phyloP scores from a whole-genome alignment of 1,284 basidiomycete species.

The Marasmius sp. region DNA sequence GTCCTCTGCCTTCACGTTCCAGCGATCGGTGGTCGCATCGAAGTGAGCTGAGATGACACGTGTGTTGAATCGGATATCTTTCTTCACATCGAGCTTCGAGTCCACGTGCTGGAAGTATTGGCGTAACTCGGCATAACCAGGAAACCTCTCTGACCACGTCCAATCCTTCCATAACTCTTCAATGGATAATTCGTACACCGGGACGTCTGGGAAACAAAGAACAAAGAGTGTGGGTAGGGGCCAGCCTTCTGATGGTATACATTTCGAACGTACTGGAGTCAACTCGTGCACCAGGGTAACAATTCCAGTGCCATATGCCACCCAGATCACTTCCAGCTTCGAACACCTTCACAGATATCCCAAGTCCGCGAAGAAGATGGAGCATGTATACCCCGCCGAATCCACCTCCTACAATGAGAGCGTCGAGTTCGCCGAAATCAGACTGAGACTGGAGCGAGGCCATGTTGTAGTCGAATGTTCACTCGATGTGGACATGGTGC shows the following conservation, averaged over 20 bases:
- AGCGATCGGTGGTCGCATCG: conserved; percentile 18
- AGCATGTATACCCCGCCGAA: conserved; percentile 23
- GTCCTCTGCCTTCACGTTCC: conserved; percentile 19
- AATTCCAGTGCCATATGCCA: conserved; percentile 28
- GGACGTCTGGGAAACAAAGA: conserved; percentile 4
- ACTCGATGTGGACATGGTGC: no score
- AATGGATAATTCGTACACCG: conserved; percentile 22
- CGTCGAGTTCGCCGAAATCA: conserved; percentile 15
- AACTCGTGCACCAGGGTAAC: conserved; percentile 21
- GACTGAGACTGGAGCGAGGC: no score
- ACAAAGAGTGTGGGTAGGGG: neutral
- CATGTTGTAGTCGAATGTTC: no score
- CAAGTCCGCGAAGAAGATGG: conserved; percentile 20
- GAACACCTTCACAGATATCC: conserved; percentile 22
- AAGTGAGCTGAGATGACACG: conserved; percentile 22
- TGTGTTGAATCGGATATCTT: conserved; percentile 23
- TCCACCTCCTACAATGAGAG: conserved; percentile 23
- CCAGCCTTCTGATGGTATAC: neutral
- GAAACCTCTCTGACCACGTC: conserved; percentile 22
- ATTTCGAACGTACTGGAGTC: conserved; percentile 11
- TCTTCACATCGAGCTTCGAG: conserved; percentile 22
- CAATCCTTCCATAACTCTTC: conserved; percentile 26
- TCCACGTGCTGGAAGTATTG: conserved; percentile 24
- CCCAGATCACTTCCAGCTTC: conserved; percentile 23
- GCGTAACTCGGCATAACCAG: conserved; percentile 20